Evolutionary conservation across 768 basidiomycete genomes (phyloP), one percentile per base, ranked within the genome.

Genomic region (Kwoniella dejecticola): DNA sequence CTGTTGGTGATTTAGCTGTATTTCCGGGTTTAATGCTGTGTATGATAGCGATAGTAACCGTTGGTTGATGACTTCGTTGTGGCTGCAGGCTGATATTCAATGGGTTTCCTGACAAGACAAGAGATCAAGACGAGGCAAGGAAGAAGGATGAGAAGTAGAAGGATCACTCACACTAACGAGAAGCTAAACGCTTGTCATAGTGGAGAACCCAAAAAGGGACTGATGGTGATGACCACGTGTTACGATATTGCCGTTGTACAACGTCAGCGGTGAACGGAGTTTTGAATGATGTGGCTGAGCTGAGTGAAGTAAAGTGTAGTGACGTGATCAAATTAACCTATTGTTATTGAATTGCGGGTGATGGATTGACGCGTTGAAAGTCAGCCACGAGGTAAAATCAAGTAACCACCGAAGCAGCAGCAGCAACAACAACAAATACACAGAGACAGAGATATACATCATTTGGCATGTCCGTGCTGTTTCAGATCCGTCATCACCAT

Each of bases 341-440:
- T 56, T 54, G 38, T 52, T 52, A 38, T 24, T 27, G 12, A 42
- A 36, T 54, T n/a, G 12, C 5, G n/a, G 8, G 6, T n/a, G 0
- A 36, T 19, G 8, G 30, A 11, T 19, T 31, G 48, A 50, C 48
- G 48, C 48, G 48, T 50, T 15, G 27, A 31, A 33, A 48, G 26
- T 26, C 46, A 48, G 46, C 46, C 53, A 44, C 54, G 54, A 56
- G 54, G 5, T n/a, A 36, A 36, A 36, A 36, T 36, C 33, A 36
- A 36, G 7, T 36, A 7, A 15, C 7, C 7, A 36, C 33, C 15
- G 7, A 36, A 36, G 33, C 33, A 44, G 8, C 12, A 38, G 13
- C 24, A 53, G 17, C 44, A 64, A 50, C 52, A 59, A 58, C 50
- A 40, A 57, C 55, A 40, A 13, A 10, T 11, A 49, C 48, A 50